Conservation (phyloP, 208 protist species). For the Leishmania braziliensis region DNA sequence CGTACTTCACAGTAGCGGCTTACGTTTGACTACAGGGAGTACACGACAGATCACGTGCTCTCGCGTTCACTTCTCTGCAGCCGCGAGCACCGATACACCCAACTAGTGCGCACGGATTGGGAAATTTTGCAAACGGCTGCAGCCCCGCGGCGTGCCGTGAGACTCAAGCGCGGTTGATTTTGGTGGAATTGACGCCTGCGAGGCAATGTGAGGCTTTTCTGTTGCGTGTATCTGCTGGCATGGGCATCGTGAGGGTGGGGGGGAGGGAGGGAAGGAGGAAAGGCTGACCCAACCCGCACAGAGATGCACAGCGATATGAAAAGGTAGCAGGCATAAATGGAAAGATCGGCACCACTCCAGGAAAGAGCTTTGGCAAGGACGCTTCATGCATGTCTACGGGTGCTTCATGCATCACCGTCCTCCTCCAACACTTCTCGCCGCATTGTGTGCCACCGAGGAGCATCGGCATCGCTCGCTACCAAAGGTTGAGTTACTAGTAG, state of each 20-base stretch:
- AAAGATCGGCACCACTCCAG: no score
- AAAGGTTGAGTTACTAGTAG: conserved; percentile 7
- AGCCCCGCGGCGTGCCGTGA: not conserved
- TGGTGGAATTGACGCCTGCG: not conserved
- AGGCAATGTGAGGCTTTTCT: not conserved
- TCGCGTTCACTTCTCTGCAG: not conserved
- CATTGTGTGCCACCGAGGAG: not conserved
- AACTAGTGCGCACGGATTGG: not conserved
- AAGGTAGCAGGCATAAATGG: not conserved
- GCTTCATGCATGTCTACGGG: not conserved
- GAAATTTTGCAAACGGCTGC: not conserved
- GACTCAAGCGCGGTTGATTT: not conserved
- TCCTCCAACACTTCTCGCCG: not conserved
- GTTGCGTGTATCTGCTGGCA: not conserved
- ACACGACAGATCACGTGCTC: not conserved
- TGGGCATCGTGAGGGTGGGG: no score
- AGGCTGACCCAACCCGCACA: no score
- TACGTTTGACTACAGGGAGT: not conserved
- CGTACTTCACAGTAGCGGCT: not conserved
- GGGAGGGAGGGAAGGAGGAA: not conserved
- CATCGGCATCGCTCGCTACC: not conserved
- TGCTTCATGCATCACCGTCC: not conserved
- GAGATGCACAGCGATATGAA: not conserved
- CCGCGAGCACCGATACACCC: not conserved
- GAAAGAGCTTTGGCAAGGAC: not conserved